Evolutionary conservation across 208 protist genomes (phyloP).

Genomic region (Vickermania ingenoplastis): DNA sequence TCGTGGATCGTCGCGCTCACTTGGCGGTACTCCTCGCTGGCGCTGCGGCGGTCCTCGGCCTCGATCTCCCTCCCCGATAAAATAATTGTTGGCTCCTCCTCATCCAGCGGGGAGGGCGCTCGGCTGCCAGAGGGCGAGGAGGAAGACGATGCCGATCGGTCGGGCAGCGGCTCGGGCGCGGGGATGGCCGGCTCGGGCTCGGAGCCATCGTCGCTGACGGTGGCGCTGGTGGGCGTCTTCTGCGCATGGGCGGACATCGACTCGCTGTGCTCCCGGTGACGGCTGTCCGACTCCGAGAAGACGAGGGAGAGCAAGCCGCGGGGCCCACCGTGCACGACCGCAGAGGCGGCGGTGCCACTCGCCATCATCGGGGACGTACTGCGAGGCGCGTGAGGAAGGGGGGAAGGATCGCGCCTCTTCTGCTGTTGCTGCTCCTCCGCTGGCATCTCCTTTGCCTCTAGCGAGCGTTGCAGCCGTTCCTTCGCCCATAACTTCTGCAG

Average conservation of each 20-base stretch:
- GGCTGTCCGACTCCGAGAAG: not conserved
- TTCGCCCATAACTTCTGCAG: not conserved
- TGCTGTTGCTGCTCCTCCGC: not conserved
- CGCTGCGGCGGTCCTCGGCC: not conserved
- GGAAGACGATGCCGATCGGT: no score
- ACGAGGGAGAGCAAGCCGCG: not conserved
- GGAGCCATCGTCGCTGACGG: no score
- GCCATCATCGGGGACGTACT: not conserved
- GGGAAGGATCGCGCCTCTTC: not conserved
- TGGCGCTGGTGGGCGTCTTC: no score
- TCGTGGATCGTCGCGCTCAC: no score
- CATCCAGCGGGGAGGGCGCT: no score
- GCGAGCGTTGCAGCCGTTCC: not conserved
- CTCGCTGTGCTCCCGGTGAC: no score
- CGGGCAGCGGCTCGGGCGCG: no score
- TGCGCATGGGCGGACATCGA: no score
- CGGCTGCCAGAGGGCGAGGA: no score
- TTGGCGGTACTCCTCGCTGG: no score
- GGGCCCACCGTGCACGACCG: not conserved
- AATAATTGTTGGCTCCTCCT: not conserved
- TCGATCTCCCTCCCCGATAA: not conserved
- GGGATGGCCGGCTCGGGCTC: no score
- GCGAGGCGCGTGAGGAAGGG: not conserved
- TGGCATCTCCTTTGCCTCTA: no score
- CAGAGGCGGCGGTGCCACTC: not conserved